A percentile compares a stretch with the other conserved stretches of the same genome.
Evolutionary conservation across 495 filamentous ascomycete species (phyloP).

Genomic region (Penicillium crystallinum): DNA sequence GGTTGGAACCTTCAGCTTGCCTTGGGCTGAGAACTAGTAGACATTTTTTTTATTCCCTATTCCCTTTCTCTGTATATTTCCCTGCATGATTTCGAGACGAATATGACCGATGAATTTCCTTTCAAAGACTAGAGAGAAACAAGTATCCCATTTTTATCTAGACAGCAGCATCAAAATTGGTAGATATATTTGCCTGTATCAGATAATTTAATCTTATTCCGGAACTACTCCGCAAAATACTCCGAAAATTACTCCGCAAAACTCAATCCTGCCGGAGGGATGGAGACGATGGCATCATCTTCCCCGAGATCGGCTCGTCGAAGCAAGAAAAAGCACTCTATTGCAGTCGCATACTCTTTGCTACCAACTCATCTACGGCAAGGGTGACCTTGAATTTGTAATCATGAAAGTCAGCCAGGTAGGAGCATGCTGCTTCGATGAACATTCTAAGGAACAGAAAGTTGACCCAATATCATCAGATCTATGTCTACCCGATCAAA

Average conservation of each 20-base stretch:
- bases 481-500: constrained; percentile 89
- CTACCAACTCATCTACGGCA: background rate
- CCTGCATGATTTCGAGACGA: constrained; percentile 20
- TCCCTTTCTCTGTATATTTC: constrained; percentile 22
- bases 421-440: background rate
- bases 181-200: too few species aligned
- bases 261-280: background rate
- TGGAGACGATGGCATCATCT: constrained; percentile 1
- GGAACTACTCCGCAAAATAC: too few species aligned
- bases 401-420: constrained; percentile 42
- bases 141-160: background rate
- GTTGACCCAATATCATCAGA: constrained; percentile 40
- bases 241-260: constrained; percentile 1
- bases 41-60: constrained; percentile 6
- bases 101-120: constrained; percentile 20
- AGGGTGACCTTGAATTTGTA: background rate
- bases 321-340: background rate
- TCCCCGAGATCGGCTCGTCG: background rate
- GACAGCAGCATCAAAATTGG: background rate
- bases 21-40: constrained; percentile 61
- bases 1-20: constrained; percentile 87
- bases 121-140: background rate
- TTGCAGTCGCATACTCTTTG: background rate
- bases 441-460: background rate
- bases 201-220: too few species aligned